Evolutionary conservation across 169 alveolate species (phyloP).

Genomic region (Plasmodium reichenowi): DNA sequence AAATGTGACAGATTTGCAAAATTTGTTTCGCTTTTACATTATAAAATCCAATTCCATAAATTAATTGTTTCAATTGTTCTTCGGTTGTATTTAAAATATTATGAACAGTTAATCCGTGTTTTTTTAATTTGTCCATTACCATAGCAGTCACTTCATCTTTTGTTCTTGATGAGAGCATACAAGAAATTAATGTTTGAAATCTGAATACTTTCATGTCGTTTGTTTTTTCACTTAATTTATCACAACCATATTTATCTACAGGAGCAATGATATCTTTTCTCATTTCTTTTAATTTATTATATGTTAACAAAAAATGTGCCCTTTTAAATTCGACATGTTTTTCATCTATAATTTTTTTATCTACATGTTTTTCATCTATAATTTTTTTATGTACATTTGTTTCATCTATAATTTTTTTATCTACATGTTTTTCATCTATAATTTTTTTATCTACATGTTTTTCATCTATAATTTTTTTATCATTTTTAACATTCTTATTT

Average conservation of each 20-base stretch:
- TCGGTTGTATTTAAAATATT: slow-evolving; percentile 81
- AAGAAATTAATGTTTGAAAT: slow-evolving; percentile 88
- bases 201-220: slow-evolving; percentile 79
- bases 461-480: not conserved
- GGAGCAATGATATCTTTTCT: slow-evolving; percentile 79
- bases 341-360: not conserved
- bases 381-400: not conserved
- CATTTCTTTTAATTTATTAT: slow-evolving; percentile 58
- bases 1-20: slow-evolving; percentile 89
- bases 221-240: slow-evolving; percentile 82
- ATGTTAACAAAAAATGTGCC: slow-evolving; percentile 23
- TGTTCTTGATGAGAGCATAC: slow-evolving; percentile 91
- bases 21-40: slow-evolving; percentile 93
- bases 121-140: slow-evolving; percentile 85
- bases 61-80: slow-evolving; percentile 87
- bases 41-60: slow-evolving; percentile 94
- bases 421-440: slow-evolving; percentile 1
- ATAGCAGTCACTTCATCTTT: slow-evolving; percentile 89
- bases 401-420: not conserved
- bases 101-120: slow-evolving; percentile 85
- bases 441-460: not conserved
- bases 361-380: too few relatives aligned
- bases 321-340: slow-evolving; percentile 8
- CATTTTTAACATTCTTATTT: not conserved
- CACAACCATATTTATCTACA: slow-evolving; percentile 86